Conservation (phyloP, 2,329 filamentous ascomycete species). For the Rhinocladiella mackenziei region DNA sequence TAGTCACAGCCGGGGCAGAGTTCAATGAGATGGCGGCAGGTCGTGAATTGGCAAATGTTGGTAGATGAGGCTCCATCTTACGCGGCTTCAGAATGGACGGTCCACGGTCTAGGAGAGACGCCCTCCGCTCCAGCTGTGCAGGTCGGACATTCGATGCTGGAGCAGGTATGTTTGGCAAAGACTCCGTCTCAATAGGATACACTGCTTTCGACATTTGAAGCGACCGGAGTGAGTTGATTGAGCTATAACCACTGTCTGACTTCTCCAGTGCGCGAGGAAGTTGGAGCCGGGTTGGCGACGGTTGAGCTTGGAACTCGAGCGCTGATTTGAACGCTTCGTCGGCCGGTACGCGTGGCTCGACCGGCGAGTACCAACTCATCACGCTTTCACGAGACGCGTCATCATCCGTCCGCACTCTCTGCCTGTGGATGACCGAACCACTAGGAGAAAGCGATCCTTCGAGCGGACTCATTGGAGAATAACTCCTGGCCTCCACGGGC, state of each 20-base stretch:
- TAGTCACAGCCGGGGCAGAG: not conserved
- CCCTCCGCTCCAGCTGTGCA: not conserved
- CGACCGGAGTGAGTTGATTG: constrained; percentile 24
- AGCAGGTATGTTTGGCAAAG: constrained; percentile 2
- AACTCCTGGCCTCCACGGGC: not conserved
- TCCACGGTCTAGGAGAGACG: not conserved
- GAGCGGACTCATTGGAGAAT: constrained; percentile 2
- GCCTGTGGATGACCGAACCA: constrained; percentile 17
- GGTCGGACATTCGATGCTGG: not conserved
- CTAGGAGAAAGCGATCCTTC: constrained; percentile 12
- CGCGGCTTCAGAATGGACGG: constrained; percentile 20
- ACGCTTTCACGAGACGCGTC: constrained; percentile 3
- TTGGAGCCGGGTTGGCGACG: constrained; percentile 4
- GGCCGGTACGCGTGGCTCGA: constrained; percentile 4
- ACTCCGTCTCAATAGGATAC: not conserved
- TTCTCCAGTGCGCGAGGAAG: constrained; percentile 16
- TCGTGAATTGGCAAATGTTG: constrained; percentile 13
- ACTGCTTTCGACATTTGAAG: constrained; percentile 7
- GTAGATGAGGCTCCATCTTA: constrained; percentile 12
- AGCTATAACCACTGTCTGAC: constrained; percentile 31
- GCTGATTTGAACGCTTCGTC: constrained; percentile 19
- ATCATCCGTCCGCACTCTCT: constrained; percentile 1
- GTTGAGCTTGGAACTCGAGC: constrained; percentile 19
- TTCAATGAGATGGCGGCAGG: constrained; percentile 1
- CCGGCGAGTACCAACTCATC: constrained; percentile 14